Evolutionary conservation across 169 alveolate genomes (phyloP).

Genomic region (Sarcocystis neurona): DNA sequence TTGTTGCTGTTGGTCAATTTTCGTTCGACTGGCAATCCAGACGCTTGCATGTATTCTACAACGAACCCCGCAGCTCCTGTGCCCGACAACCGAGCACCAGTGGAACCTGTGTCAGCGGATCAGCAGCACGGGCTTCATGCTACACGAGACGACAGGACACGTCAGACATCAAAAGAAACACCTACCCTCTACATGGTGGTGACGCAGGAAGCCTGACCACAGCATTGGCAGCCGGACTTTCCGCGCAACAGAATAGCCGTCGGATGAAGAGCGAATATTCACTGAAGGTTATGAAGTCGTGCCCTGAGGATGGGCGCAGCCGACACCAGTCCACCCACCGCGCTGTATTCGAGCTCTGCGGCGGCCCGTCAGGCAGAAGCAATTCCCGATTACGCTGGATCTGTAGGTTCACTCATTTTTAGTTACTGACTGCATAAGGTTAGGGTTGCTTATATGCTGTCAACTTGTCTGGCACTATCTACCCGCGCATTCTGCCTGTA

Average conservation of each 20-base stretch:
- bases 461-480: no score
- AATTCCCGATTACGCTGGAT: constrained; percentile 5
- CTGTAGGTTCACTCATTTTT: not conserved
- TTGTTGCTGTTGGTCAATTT: constrained; percentile 9
- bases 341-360: constrained; percentile 20
- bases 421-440: no score
- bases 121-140: not conserved
- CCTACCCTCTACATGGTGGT: not conserved
- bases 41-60: not conserved
- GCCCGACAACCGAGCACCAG: no score
- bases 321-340: constrained; percentile 9
- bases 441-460: no score
- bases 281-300: not conserved
- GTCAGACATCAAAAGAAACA: not conserved
- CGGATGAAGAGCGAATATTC: not conserved
- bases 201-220: not conserved
- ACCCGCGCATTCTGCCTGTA: no score
- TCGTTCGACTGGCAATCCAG: not conserved
- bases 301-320: not conserved
- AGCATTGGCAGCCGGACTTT: not conserved
- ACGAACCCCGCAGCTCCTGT: constrained; percentile 14
- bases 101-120: not conserved
- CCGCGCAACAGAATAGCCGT: not conserved
- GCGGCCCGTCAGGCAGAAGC: not conserved
- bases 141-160: not conserved